Conservation (phyloP, 1,139 yeast genomes). For the Blastobotrys aristatus region DNA sequence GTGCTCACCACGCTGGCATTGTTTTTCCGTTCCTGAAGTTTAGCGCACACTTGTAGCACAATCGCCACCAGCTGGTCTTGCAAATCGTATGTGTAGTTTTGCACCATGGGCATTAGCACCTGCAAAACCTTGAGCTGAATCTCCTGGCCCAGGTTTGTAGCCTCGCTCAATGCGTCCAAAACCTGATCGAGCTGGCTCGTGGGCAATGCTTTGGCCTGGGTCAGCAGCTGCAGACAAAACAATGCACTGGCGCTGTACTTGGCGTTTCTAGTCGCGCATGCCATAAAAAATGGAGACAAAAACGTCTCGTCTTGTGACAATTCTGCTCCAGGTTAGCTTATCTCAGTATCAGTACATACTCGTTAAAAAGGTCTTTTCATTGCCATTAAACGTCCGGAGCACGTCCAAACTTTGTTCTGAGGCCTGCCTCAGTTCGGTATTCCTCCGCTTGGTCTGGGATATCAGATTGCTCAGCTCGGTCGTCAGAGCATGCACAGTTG, state of each 20-base stretch:
- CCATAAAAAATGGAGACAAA: constrained; percentile 62
- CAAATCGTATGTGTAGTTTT: constrained; percentile 52
- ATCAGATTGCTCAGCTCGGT: constrained; percentile 56
- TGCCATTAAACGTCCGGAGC: constrained; percentile 37
- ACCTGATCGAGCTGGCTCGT: constrained; percentile 48
- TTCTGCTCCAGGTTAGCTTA: constrained; percentile 18
- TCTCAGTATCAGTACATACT: constrained; percentile 18
- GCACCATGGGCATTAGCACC: constrained; percentile 69
- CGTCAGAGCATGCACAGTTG: constrained; percentile 25
- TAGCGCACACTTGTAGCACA: constrained; percentile 64
- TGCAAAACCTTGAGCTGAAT: constrained; percentile 86
- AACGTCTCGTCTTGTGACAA: constrained; percentile 47
- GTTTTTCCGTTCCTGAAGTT: constrained; percentile 63
- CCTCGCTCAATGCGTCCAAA: constrained; percentile 63
- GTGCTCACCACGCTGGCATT: constrained; percentile 81
- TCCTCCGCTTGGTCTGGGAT: constrained; percentile 67
- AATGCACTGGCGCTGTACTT: constrained; percentile 68
- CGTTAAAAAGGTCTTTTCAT: constrained; percentile 32
- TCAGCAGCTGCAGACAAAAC: constrained; percentile 60
- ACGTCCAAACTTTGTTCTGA: constrained; percentile 56
- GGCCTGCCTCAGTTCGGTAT: constrained; percentile 59
- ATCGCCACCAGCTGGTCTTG: constrained; percentile 54
- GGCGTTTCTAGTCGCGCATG: constrained; percentile 70
- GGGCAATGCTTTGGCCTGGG: constrained; percentile 49
- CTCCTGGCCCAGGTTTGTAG: constrained; percentile 72